Evolutionary conservation across 352 stramenopile species (phyloP).

Genomic region (Pilasporangium apinafurcum): DNA sequence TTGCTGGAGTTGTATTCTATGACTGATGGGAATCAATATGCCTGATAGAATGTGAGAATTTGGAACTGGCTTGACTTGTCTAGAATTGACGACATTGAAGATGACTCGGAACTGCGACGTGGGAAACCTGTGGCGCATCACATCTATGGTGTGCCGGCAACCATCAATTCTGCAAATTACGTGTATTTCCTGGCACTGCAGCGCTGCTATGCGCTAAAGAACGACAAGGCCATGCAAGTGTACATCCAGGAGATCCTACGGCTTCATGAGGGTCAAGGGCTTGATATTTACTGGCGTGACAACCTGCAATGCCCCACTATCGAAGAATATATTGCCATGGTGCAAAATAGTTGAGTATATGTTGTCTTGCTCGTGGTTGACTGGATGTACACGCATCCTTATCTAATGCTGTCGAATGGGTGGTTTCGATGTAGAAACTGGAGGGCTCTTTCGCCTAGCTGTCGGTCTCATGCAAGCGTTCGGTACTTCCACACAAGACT

Average conservation of each 20-base stretch:
- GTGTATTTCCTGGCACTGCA: conserved; percentile 97
- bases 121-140: conserved; percentile 93
- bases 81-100: conserved; percentile 97
- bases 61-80: background rate
- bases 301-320: conserved; percentile 85
- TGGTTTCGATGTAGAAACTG: conserved; percentile 70
- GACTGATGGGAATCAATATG: no score
- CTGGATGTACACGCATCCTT: background rate
- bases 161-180: conserved; percentile 99
- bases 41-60: no score
- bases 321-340: conserved; percentile 92
- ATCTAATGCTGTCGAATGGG: no score
- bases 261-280: conserved; percentile 93
- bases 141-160: conserved; percentile 94
- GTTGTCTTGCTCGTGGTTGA: background rate
- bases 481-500: conserved; percentile 63
- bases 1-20: background rate
- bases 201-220: conserved; percentile 84
- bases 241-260: conserved; percentile 95
- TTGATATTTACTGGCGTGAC: conserved; percentile 96
- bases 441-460: conserved; percentile 94
- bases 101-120: conserved; percentile 93
- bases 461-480: conserved; percentile 94
- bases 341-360: conserved; percentile 85
- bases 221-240: conserved; percentile 77